A percentile compares a stretch with the other conserved stretches of the same genome.
Conservation (phyloP, 2,329 filamentous ascomycete species). For the Colletotrichum plurivorum region DNA sequence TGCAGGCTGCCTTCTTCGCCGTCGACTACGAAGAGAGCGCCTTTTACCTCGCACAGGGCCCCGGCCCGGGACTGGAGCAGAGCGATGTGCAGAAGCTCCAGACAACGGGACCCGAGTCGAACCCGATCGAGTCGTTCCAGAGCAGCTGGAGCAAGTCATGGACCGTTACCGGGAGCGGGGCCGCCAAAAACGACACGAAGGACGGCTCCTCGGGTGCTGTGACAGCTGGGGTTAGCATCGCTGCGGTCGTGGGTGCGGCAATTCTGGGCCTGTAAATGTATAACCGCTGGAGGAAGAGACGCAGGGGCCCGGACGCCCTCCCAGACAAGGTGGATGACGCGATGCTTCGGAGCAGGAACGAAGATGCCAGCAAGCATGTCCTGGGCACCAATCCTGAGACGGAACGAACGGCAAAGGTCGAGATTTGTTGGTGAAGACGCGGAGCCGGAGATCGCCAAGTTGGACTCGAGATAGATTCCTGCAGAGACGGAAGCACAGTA, state of each 20-base stretch:
- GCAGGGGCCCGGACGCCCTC: not conserved
- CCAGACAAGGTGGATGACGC: constrained; percentile 1
- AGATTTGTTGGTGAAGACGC: too few species aligned
- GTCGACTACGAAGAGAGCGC: constrained; percentile 40
- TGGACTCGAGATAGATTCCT: not conserved
- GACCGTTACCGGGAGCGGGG: not conserved
- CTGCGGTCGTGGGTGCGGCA: not conserved
- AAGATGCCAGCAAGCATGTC: too few species aligned
- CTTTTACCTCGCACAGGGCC: constrained; percentile 42
- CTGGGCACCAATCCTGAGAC: too few species aligned
- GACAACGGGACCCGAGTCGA: constrained; percentile 4
- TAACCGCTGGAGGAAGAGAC: not conserved
- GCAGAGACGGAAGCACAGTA: too few species aligned
- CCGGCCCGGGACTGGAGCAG: constrained; percentile 38
- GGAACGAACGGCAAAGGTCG: too few species aligned
- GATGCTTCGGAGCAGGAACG: not conserved
- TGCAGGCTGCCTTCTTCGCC: constrained; percentile 42
- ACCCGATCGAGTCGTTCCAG: constrained; percentile 9
- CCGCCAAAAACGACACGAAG: not conserved
- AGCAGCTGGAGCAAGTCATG: constrained; percentile 12
- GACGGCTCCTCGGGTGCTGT: not conserved
- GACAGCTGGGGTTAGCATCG: not conserved
- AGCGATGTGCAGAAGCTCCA: constrained; percentile 26
- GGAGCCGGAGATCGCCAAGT: too few species aligned
- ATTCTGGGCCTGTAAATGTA: not conserved